A percentile compares a stretch with the other conserved stretches of the same genome.
Evolutionary conservation across 495 filamentous ascomycete species (phyloP).

Genomic region (Lophiostoma macrostomum): DNA sequence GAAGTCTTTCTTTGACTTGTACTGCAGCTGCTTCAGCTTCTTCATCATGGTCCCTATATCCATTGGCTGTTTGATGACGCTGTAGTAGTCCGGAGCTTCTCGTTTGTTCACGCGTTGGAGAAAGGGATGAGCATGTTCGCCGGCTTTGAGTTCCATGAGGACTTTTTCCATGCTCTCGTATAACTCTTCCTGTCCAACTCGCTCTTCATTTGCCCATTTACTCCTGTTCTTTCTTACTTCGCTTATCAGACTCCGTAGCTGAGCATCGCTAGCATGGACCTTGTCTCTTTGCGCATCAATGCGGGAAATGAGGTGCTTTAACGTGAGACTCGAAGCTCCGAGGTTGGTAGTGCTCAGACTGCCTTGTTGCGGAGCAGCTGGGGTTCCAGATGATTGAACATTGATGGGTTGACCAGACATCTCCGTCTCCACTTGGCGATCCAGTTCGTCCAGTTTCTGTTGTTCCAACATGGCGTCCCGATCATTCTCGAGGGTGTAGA

Average conservation of each 20-base stretch:
- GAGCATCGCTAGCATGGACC: conserved; percentile 86
- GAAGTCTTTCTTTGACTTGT: conserved; percentile 94
- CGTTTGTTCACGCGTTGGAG: conserved; percentile 90
- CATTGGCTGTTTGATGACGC: conserved; percentile 95
- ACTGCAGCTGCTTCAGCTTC: conserved; percentile 81
- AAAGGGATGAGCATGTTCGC: conserved; percentile 92
- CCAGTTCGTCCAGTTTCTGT: conserved; percentile 92
- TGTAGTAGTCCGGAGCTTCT: conserved; percentile 94
- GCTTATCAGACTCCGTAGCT: conserved; percentile 87
- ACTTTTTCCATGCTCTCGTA: conserved; percentile 97
- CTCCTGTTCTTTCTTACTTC: conserved; percentile 96
- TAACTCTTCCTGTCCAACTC: conserved; percentile 93
- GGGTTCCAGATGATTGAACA: conserved; percentile 46
- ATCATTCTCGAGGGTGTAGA: conserved; percentile 94
- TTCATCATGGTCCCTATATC: conserved; percentile 97
- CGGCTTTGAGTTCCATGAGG: conserved; percentile 89
- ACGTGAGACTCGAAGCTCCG: conserved; percentile 90
- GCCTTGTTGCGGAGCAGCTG: conserved; percentile 61
- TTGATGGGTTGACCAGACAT: conserved; percentile 65
- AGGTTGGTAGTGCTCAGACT: conserved; percentile 90
- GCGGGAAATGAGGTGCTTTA: conserved; percentile 92
- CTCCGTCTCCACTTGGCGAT: conserved; percentile 92
- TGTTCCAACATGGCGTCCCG: conserved; percentile 95
- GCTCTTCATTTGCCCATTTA: conserved; percentile 98
- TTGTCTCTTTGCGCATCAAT: conserved; percentile 88